A percentile compares a stretch with the other conserved stretches of the same genome.
These are phyloP conservation scores for Magnusiomyces ingens DNA, from an alignment of 1,139 yeast genomes.

Conservation along the genomic window DNA sequence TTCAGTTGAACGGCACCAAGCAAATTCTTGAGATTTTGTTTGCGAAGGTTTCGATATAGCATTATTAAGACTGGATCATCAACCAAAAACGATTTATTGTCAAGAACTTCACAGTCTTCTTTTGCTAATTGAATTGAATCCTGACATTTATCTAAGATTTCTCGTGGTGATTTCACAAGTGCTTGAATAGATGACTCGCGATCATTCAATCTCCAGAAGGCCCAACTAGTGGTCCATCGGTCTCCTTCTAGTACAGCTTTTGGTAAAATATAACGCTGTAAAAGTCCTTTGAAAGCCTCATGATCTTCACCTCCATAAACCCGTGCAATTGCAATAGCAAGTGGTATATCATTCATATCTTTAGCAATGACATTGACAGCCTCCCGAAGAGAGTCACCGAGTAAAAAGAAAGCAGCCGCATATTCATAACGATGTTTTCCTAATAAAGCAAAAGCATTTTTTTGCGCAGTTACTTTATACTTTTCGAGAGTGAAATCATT, in stretches of 20 bases:
- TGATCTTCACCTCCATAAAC: conserved; percentile 56
- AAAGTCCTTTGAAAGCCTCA: conserved; percentile 44
- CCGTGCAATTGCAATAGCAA: conserved; percentile 78
- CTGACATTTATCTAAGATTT: conserved; percentile 9
- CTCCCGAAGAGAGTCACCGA: conserved; percentile 74
- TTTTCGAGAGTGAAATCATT: conserved; percentile 69
- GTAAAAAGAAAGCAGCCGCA: conserved; percentile 82
- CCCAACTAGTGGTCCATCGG: conserved; percentile 79
- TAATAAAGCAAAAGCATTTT: conserved; percentile 84
- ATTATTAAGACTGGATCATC: conserved; percentile 78
- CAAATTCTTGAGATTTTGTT: conserved; percentile 38
- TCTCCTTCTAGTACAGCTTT: conserved; percentile 57
- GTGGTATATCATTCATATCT: conserved; percentile 57
- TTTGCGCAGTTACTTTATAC: conserved; percentile 84
- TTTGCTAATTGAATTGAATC: conserved; percentile 4
- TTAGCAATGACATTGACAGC: conserved; percentile 65
- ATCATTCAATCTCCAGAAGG: conserved; percentile 54
- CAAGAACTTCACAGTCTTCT: conserved; percentile 22
- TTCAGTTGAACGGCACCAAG: conserved; percentile 32
- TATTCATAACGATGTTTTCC: conserved; percentile 83
- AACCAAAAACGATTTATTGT: conserved; percentile 47
- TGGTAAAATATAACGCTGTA: conserved; percentile 51
- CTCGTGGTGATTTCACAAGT: conserved; percentile 16
- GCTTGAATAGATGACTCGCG: conserved; percentile 22
- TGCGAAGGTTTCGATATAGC: conserved; percentile 55